Evolutionary conservation across 2,329 filamentous ascomycete species (phyloP).

Genomic region (Clonostachys sp.): DNA sequence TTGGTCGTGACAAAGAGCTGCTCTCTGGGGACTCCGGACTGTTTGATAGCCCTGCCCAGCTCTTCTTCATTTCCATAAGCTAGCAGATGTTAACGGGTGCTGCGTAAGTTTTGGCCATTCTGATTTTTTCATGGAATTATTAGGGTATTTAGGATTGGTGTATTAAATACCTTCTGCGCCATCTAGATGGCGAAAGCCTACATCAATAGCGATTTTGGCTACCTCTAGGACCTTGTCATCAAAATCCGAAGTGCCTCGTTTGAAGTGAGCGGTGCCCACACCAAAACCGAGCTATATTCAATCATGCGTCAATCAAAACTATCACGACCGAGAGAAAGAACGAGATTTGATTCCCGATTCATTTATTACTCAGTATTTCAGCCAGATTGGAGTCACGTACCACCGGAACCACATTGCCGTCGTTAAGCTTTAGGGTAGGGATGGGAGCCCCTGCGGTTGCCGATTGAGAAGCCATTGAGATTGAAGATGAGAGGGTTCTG

Average conservation of each 20-base stretch:
- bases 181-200: conserved; percentile 71
- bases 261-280: conserved; percentile 1
- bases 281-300: conserved; percentile 1
- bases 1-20: conserved; percentile 67
- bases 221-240: conserved; percentile 47
- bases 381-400: conserved; percentile 27
- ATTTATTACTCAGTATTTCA: too few species aligned
- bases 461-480: too few species aligned
- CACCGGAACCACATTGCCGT: conserved; percentile 69
- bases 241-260: conserved; percentile 37
- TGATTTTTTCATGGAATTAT: background rate
- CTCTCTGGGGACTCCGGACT: conserved; percentile 58
- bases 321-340: too few species aligned
- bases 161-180: conserved; percentile 58
- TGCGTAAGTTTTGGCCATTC: background rate
- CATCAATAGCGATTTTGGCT: conserved; percentile 58
- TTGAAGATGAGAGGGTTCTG: too few species aligned
- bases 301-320: conserved; percentile 1
- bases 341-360: too few species aligned
- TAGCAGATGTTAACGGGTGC: conserved; percentile 14
- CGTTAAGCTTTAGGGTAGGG: conserved; percentile 64
- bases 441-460: too few species aligned
- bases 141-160: background rate
- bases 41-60: conserved; percentile 67
- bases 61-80: conserved; percentile 64